Conservation (phyloP, 108 stramenopile species). For the Nitzschia putrida region DNA sequence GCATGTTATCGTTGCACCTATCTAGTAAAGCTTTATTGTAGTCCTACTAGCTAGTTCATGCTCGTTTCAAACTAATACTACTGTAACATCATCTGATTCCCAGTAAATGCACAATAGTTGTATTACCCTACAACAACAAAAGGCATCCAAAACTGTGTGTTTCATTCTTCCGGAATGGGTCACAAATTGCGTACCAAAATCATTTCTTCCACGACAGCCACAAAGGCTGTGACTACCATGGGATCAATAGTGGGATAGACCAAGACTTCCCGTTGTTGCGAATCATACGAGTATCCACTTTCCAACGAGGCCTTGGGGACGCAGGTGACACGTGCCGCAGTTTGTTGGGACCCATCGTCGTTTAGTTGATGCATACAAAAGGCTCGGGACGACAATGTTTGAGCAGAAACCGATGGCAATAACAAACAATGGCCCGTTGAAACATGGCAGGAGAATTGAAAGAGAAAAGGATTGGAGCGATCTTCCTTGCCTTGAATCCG, state of each 20-base stretch:
- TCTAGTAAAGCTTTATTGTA: too few relatives aligned
- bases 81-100: too few relatives aligned
- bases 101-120: too few relatives aligned
- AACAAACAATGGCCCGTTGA: neutral
- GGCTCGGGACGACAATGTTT: constrained; percentile 2
- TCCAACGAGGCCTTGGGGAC: neutral
- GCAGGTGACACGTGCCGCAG: constrained; percentile 12
- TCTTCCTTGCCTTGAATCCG: neutral
- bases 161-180: neutral
- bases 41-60: too few relatives aligned
- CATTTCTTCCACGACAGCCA: constrained; percentile 20
- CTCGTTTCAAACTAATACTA: too few relatives aligned
- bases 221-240: constrained; percentile 8
- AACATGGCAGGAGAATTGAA: constrained; percentile 1
- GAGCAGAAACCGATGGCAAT: constrained; percentile 1
- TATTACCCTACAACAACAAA: too few relatives aligned
- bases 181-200: constrained; percentile 11
- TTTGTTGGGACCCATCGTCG: neutral
- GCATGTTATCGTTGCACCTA: too few relatives aligned
- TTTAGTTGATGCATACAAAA: constrained; percentile 11
- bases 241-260: constrained; percentile 13
- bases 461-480: neutral
- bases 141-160: too few relatives aligned
- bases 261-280: constrained; percentile 5
- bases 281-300: too few relatives aligned